Evolutionary conservation across 2,329 filamentous ascomycete genomes (phyloP), one percentile per base, ranked within the genome.

Genomic region (Fusarium sp.): DNA sequence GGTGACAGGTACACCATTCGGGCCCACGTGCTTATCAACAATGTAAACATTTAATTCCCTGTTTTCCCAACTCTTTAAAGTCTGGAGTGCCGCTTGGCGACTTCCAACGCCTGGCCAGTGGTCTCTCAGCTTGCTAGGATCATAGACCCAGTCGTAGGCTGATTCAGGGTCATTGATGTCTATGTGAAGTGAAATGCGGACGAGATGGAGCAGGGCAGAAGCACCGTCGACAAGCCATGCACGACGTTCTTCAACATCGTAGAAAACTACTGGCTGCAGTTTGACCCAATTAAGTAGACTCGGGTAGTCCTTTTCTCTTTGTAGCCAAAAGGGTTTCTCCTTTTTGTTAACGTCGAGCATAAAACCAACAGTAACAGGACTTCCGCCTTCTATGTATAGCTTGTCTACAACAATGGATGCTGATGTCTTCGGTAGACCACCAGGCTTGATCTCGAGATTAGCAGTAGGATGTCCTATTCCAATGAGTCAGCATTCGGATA

Each of bases 191-290:
- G 69, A 73, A 35, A 69, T 60, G 5, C 69, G 61, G 2, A 72
- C 70, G 1, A 74, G 42, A 42, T 74, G 63, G 28, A 74, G 70
- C 12, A 74, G 22, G 9, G 72, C 70, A 7, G 66, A 73, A 28
- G 59, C 66, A 5, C 70, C 66, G 6, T 73, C 70, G 10, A 73
- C 24, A 0, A 73, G 56, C 70, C 72, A 74, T 20, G 63, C 60
- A 12, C 70, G 62, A 0, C 66, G 52, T 1, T 67, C 60, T 4
- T 24, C 24, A 1, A 65, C 66, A 22, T 74, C 66, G 1, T 73
- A 63, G 20, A 74, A 73, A 0, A 63, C 38, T 1, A 74, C 26
- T 0, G 70, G 58, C 18, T 66, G 66, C 1, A 51, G 14, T 14
- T 51, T 48, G 11, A 73, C 14, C 71, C 71, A 74, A 7, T 66